Evolutionary conservation across 2,329 filamentous ascomycete species (phyloP), one percentile per base, ranked within the genome.

Genomic region (Zopfia rhizophila): DNA sequence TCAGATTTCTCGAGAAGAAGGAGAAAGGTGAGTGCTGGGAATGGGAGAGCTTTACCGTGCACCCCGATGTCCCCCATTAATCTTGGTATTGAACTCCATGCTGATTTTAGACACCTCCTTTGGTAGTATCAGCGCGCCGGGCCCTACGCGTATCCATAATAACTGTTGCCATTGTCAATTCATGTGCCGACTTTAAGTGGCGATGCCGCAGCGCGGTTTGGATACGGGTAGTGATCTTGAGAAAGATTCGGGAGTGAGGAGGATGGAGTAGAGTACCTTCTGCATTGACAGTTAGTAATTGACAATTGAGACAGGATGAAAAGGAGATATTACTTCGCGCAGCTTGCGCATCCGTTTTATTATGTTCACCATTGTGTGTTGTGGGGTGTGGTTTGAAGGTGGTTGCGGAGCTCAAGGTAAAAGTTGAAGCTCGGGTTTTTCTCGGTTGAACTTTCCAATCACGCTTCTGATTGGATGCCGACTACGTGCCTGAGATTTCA

Each of bases 81-180:
- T 76, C 56, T 76, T 81, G 33, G 69, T 66, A 37, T 85, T 84
- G 69, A 92, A 91, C 62, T 89, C 83, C 74, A 94, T 72, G 68
- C 90, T 85, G 76, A 94, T 86, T 67, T 84, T 81, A 32, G 86
- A 85, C 41, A 95, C 83, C 65, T 90, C 84, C 21, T 85, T 79
- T 0, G 93, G 91, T 17, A 99, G 80, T 56, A 90, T 78, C 14
- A 90, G 87, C 30, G 94, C 91, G 45, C 93, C 94, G 21, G 89
- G 87, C 48, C 93, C 94, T 69, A 88, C 80, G 68, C 88, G 85
- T 72, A 97, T 79, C 65, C 80, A 78, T 55, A 94, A 80, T 38
- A 95, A 78, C 88, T 94, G 51, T 38, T 25, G 14, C n/a, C 12
- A 36, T 16, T 27, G 24, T 27, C 24, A 27, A 27, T n/a, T n/a